phyloP scores from a whole-genome alignment of 2,329 filamentous ascomycete species.

The Penicillium paneum region DNA sequence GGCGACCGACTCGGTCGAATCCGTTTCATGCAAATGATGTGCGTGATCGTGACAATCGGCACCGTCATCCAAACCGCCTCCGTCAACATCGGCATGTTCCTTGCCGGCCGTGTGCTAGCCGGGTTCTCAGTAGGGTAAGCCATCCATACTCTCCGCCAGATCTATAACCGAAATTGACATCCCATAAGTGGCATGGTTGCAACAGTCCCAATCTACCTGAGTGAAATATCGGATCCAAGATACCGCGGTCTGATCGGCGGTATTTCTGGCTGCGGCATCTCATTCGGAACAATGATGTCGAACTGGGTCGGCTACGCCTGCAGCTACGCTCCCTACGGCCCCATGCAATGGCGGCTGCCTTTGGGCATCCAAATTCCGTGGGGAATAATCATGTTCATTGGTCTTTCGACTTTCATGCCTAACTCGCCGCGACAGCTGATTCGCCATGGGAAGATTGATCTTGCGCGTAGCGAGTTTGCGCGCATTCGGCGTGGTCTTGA shows the following conservation, averaged over 20 bases:
- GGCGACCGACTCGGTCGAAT: slow-evolving; percentile 55
- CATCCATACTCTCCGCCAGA: not conserved
- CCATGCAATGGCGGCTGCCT: slow-evolving; percentile 55
- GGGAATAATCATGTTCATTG: slow-evolving; percentile 55
- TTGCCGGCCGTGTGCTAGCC: slow-evolving; percentile 49
- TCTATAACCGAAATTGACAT: not conserved
- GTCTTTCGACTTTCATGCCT: slow-evolving; percentile 55
- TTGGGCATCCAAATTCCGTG: slow-evolving; percentile 56
- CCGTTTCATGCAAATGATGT: slow-evolving; percentile 55
- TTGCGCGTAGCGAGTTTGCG: slow-evolving; percentile 49
- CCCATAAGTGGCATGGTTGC: slow-evolving; percentile 45
- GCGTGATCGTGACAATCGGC: slow-evolving; percentile 54
- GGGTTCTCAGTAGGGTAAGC: slow-evolving; percentile 48
- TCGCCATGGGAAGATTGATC: slow-evolving; percentile 48
- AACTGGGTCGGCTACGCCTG: slow-evolving; percentile 59
- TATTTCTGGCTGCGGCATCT: slow-evolving; percentile 54
- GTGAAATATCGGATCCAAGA: slow-evolving; percentile 51
- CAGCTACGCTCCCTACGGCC: slow-evolving; percentile 52
- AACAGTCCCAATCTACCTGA: slow-evolving; percentile 56
- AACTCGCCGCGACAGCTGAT: slow-evolving; percentile 55
- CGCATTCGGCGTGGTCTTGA: slow-evolving; percentile 49
- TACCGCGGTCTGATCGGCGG: slow-evolving; percentile 54
- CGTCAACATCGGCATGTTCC: slow-evolving; percentile 55
- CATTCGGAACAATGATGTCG: slow-evolving; percentile 55
- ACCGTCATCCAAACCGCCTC: slow-evolving; percentile 54